Conservation (phyloP, 495 filamentous ascomycete species). For the Tetracladium setigerum region DNA sequence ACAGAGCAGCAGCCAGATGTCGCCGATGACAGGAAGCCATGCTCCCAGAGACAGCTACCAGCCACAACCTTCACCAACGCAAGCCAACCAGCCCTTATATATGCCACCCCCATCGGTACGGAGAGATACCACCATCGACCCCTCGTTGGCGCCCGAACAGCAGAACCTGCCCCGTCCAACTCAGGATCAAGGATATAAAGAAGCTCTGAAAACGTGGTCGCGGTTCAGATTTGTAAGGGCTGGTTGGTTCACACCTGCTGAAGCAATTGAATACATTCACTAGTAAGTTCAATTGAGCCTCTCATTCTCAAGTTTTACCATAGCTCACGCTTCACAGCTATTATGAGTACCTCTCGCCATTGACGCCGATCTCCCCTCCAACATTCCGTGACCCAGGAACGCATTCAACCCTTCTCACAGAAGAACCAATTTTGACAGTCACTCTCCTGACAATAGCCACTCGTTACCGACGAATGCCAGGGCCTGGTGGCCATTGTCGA, state of each 20-base stretch:
- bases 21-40: constrained; percentile 12
- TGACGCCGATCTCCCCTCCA: constrained; percentile 86
- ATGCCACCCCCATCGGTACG: constrained; percentile 12
- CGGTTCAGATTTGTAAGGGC: constrained; percentile 86
- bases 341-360: constrained; percentile 77
- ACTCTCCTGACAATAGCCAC: constrained; percentile 88
- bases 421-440: constrained; percentile 87
- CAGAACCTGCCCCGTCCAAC: constrained; percentile 18
- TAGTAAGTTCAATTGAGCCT: constrained; percentile 50
- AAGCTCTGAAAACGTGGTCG: constrained; percentile 80
- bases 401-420: constrained; percentile 69
- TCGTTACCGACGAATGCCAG: constrained; percentile 68
- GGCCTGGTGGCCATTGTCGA: constrained; percentile 75
- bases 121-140: constrained; percentile 16
- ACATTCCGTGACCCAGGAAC: constrained; percentile 68
- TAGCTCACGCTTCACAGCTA: constrained; percentile 47
- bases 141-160: constrained; percentile 10
- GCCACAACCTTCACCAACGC: constrained; percentile 8
- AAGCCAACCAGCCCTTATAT: constrained; percentile 3
- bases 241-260: constrained; percentile 91
- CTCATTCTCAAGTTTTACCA: not conserved
- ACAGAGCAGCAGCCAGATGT: constrained; percentile 17
- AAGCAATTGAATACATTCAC: constrained; percentile 86
- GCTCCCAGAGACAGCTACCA: not conserved
- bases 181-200: constrained; percentile 44